A percentile compares a stretch with the other conserved stretches of the same genome.
These are phyloP conservation scores for Phenoliferia sp. DNA, from an alignment of 1,284 basidiomycete genomes.

Conservation along the genomic window DNA sequence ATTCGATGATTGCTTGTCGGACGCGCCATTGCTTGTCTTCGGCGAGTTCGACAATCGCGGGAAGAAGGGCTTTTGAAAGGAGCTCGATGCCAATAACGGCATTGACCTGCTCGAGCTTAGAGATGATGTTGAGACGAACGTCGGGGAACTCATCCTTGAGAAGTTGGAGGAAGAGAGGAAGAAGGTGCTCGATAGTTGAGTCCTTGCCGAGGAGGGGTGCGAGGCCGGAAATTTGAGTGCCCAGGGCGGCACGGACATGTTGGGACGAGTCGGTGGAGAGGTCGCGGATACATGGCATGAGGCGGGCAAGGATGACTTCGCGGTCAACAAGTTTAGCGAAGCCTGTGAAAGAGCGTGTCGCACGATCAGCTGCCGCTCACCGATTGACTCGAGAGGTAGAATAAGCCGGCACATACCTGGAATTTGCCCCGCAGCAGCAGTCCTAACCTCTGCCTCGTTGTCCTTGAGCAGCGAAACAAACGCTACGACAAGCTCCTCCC, in stretches of 20 bases:
- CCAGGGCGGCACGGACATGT: slow-evolving; percentile 94
- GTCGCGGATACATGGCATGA: slow-evolving; percentile 95
- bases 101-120: slow-evolving; percentile 96
- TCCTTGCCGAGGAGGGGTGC: slow-evolving; percentile 92
- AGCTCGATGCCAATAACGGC: slow-evolving; percentile 94
- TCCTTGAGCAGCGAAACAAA: slow-evolving; percentile 95
- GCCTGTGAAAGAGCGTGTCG: slow-evolving; percentile 53
- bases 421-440: slow-evolving; percentile 91
- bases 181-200: slow-evolving; percentile 91
- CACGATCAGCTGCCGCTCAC: background rate
- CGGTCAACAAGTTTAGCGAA: slow-evolving; percentile 92
- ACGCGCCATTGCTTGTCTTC: slow-evolving; percentile 99
- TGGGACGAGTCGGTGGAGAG: slow-evolving; percentile 90
- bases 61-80: slow-evolving; percentile 89
- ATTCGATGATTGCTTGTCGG: slow-evolving; percentile 98
- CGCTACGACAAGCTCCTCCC: slow-evolving; percentile 89
- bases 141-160: slow-evolving; percentile 99
- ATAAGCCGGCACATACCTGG: slow-evolving; percentile 61
- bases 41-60: slow-evolving; percentile 95
- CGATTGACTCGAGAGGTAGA: background rate
- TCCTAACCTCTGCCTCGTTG: slow-evolving; percentile 97
- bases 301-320: slow-evolving; percentile 85
- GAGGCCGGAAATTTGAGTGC: slow-evolving; percentile 94
- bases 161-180: slow-evolving; percentile 92
- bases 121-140: slow-evolving; percentile 96